Evolutionary conservation across 805 yeast species (phyloP), one percentile per base, ranked within the genome.

Genomic region (Starmerella lactis-condensi): DNA sequence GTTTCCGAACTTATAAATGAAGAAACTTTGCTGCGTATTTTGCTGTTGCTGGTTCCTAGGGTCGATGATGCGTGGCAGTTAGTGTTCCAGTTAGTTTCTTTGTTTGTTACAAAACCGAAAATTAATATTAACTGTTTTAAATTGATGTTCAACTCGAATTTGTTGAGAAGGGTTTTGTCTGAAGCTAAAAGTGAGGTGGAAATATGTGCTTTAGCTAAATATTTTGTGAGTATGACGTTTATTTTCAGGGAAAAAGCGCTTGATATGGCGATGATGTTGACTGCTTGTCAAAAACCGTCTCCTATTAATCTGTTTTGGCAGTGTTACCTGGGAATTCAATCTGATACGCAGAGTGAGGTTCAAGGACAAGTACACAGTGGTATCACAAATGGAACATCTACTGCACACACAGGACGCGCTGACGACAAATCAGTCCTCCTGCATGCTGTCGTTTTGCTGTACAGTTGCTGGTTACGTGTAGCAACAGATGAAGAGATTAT

Each of bases 401-500:
- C 43, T 46, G 48, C n/a, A 20, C 14, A 31, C 17, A 5, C 39
- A 37, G 33, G 17, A 23, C 12, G 8, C 11, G 6, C 19, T 35
- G 13, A 11, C 21, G 4, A 22, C 16, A 17, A 38, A 11, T 32
- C 36, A 45, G 20, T n/a, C n/a, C 53, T 54, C 20, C 46, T 75
- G 2, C 58, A 55, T 26, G 46, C 72, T 1, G 65, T 71, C 36
- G 59, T 73, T 35, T 79, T 75, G 39, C 45, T 75, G 7, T 63
- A 70, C 37, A 69, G 81, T 1, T 74, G 71, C 43, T 66, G 76
- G 66, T 51, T 76, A 25, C 62, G 68, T 17, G 68, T 76, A 6
- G 64, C 77, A 2, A 73, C 69, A 40, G 91, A 77, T 45, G 52
- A 57, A 8, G 83, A 72, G 40, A 52, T 72, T 28, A 51, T 72